These are phyloP conservation scores for Avicennia marina DNA, from an alignment of 257 asterid genomes.

Conservation along the genomic window DNA sequence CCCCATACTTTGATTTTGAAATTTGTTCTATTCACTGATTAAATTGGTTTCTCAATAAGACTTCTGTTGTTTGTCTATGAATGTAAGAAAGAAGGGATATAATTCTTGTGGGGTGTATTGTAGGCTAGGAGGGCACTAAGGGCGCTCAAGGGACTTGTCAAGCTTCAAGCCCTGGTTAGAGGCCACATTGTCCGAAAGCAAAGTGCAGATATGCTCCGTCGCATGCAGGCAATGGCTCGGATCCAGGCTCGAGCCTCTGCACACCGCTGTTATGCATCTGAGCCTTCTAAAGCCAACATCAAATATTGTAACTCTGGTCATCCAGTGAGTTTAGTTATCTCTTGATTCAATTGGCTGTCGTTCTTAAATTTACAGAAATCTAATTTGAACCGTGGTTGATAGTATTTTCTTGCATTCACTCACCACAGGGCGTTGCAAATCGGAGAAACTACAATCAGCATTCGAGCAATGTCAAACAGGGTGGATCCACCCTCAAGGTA, in stretches of 20 bases:
- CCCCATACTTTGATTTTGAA: neutral
- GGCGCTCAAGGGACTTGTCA: slow-evolving; percentile 87
- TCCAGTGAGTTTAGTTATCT: slow-evolving; percentile 34
- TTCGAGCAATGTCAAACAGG: slow-evolving; percentile 21
- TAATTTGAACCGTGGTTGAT: neutral
- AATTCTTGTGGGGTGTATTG: slow-evolving; percentile 12
- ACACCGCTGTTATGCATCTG: slow-evolving; percentile 57
- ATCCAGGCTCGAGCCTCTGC: slow-evolving; percentile 95
- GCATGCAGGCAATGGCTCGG: slow-evolving; percentile 96
- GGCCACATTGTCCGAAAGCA: slow-evolving; percentile 88
- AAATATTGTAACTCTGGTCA: slow-evolving; percentile 26
- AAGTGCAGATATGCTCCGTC: slow-evolving; percentile 78
- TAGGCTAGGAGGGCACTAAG: slow-evolving; percentile 91
- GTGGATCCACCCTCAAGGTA: slow-evolving; percentile 42
- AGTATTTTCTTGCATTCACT: neutral
- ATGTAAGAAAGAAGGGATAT: neutral
- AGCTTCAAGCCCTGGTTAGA: slow-evolving; percentile 92
- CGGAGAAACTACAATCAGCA: slow-evolving; percentile 26
- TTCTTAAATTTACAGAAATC: neutral
- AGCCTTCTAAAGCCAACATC: slow-evolving; percentile 32
- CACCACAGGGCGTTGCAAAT: slow-evolving; percentile 38
- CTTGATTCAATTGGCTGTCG: neutral
- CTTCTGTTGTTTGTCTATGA: neutral
- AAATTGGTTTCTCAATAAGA: neutral
- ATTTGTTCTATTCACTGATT: too few relatives aligned